Percentiles rank a stretch among this genome's conserved stretches.
phyloP scores from a whole-genome alignment of 106 monocot genomes.

The Apostasia ramifera region DNA sequence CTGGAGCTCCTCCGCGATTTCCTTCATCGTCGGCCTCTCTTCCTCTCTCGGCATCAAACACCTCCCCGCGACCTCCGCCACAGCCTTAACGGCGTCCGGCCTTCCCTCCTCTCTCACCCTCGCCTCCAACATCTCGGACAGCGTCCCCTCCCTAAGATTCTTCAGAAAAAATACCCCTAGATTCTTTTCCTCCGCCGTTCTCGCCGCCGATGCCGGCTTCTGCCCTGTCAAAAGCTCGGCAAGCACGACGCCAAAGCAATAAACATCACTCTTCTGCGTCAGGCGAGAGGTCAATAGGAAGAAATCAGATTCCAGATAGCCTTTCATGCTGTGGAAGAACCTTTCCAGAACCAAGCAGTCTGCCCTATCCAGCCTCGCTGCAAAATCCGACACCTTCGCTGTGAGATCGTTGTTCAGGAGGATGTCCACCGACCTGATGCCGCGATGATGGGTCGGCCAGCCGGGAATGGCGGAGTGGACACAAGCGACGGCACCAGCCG shows the following conservation, averaged over 20 bases:
- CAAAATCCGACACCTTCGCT: slow-evolving; percentile 49
- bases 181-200: slow-evolving; percentile 14
- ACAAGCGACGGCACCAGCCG: slow-evolving; percentile 30
- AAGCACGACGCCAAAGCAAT: slow-evolving; percentile 58
- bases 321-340: slow-evolving; percentile 31
- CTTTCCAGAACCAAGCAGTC: slow-evolving; percentile 25
- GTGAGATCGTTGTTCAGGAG: slow-evolving; percentile 27
- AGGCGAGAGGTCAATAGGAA: slow-evolving; percentile 13
- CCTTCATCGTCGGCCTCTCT: slow-evolving; percentile 64
- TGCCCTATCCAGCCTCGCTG: slow-evolving; percentile 26
- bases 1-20: slow-evolving; percentile 40
- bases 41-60: slow-evolving; percentile 41
- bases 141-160: neutral
- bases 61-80: slow-evolving; percentile 25
- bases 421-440: slow-evolving; percentile 42
- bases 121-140: slow-evolving; percentile 16
- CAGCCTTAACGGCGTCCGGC: slow-evolving; percentile 4
- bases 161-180: slow-evolving; percentile 15
- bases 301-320: slow-evolving; percentile 44
- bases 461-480: slow-evolving; percentile 23
- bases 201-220: slow-evolving; percentile 21
- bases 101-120: slow-evolving; percentile 25
- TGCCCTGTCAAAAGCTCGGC: slow-evolving; percentile 39
- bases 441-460: slow-evolving; percentile 32
- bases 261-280: slow-evolving; percentile 52